These are phyloP conservation scores for Phytophthora palmivora DNA, from an alignment of 352 stramenopile genomes.

Conservation along the genomic window DNA sequence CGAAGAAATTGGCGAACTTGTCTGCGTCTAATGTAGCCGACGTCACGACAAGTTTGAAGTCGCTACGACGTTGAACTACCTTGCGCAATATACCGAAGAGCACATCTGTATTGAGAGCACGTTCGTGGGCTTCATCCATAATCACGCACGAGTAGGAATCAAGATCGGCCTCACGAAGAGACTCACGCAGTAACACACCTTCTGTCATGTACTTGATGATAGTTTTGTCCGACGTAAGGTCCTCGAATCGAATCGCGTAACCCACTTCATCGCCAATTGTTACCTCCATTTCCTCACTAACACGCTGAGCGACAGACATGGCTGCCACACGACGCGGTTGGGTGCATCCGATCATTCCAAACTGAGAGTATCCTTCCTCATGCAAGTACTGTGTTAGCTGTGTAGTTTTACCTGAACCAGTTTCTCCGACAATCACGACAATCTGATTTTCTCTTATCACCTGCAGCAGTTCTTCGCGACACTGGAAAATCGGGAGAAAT, in stretches of 20 bases:
- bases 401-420: slow-evolving; percentile 97
- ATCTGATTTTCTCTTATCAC: slow-evolving; percentile 99
- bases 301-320: slow-evolving; percentile 98
- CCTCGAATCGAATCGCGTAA: slow-evolving; percentile 96
- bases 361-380: slow-evolving; percentile 91
- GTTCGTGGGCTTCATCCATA: slow-evolving; percentile 96
- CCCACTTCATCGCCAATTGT: slow-evolving; percentile 91
- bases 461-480: slow-evolving; percentile 95
- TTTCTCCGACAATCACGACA: slow-evolving; percentile 99
- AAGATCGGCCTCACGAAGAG: slow-evolving; percentile 87
- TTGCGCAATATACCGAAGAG: slow-evolving; percentile 94
- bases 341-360: slow-evolving; percentile 96
- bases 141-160: slow-evolving; percentile 92
- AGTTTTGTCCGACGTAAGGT: slow-evolving; percentile 94
- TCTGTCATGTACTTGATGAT: slow-evolving; percentile 98
- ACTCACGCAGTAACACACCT: slow-evolving; percentile 93
- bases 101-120: slow-evolving; percentile 95
- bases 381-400: slow-evolving; percentile 97
- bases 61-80: slow-evolving; percentile 86
- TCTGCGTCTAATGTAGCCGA: slow-evolving; percentile 98
- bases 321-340: slow-evolving; percentile 98
- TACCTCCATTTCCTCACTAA: slow-evolving; percentile 97
- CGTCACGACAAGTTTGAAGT: slow-evolving; percentile 94
- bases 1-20: slow-evolving; percentile 98
- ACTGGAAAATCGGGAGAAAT: slow-evolving; percentile 97